These are phyloP conservation scores for Penicillium sp. DNA, from an alignment of 2,329 filamentous ascomycete species.

Conservation along the genomic window DNA sequence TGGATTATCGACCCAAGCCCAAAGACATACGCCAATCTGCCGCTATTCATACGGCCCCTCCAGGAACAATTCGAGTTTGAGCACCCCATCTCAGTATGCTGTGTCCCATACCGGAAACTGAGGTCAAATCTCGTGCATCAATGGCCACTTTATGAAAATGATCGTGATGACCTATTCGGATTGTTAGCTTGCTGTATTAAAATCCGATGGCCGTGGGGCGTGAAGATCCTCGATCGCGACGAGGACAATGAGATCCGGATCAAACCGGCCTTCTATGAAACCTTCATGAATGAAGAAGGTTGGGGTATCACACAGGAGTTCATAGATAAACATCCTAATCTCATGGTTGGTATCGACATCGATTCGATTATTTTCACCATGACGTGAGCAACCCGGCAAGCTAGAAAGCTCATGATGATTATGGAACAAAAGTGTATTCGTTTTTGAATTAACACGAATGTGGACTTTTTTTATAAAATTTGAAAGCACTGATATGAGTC, in stretches of 20 bases:
- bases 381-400: background rate
- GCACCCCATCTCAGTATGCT: slow-evolving; percentile 26
- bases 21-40: slow-evolving; percentile 22
- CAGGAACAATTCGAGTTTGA: slow-evolving; percentile 22
- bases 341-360: slow-evolving; percentile 26
- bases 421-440: too few relatives aligned
- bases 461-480: too few relatives aligned
- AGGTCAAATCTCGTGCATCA: slow-evolving; percentile 28
- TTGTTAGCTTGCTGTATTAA: slow-evolving; percentile 27
- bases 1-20: slow-evolving; percentile 29
- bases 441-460: too few relatives aligned
- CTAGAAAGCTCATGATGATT: too few relatives aligned
- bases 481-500: too few relatives aligned
- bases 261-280: slow-evolving; percentile 21
- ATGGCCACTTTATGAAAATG: slow-evolving; percentile 24
- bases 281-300: slow-evolving; percentile 24
- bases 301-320: slow-evolving; percentile 34
- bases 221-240: slow-evolving; percentile 27
- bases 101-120: slow-evolving; percentile 29
- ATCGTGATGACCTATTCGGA: slow-evolving; percentile 20
- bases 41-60: slow-evolving; percentile 22
- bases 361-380: slow-evolving; percentile 14
- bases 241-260: slow-evolving; percentile 24
- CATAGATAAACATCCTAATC: slow-evolving; percentile 26
- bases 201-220: slow-evolving; percentile 32